phyloP scores from a whole-genome alignment of 2,329 filamentous ascomycete genomes.

The Aspergillus sp. region DNA sequence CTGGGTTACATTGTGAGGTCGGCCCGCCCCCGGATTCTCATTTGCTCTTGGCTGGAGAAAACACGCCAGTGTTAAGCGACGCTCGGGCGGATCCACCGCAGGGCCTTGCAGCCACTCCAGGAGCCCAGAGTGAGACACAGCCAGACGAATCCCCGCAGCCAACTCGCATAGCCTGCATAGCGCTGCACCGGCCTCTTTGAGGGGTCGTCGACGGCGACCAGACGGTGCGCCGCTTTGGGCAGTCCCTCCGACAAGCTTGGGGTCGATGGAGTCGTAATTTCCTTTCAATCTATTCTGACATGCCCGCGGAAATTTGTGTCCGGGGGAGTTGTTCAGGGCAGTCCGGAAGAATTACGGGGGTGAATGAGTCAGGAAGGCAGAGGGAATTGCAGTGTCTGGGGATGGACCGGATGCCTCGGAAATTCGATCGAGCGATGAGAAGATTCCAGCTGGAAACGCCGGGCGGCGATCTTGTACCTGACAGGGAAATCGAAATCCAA shows the following conservation, averaged over 20 bases:
- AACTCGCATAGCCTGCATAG: not conserved
- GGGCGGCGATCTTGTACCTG: constrained; percentile 11
- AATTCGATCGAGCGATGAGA: not conserved
- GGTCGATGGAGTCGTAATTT: not conserved
- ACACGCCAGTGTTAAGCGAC: constrained; percentile 6
- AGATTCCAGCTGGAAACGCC: not conserved
- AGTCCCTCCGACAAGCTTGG: not conserved
- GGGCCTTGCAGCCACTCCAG: not conserved
- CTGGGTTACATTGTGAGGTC: constrained; percentile 13
- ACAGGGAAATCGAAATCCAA: not conserved
- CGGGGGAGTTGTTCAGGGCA: not conserved
- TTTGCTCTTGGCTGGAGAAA: constrained; percentile 22
- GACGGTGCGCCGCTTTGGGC: not conserved
- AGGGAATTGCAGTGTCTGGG: not conserved
- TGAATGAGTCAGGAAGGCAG: not conserved
- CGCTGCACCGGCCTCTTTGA: not conserved
- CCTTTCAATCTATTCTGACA: not conserved
- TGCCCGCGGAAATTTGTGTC: not conserved
- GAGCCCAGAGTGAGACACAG: not conserved
- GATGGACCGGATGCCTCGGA: not conserved
- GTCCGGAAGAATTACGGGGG: too few species aligned
- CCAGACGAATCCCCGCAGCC: not conserved
- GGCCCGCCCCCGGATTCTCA: constrained; percentile 32
- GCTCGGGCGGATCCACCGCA: constrained; percentile 3
- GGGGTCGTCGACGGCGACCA: constrained; percentile 6